Base-by-base conservation (phyloP, 1,139 yeast species). In the Scheffersomyces cryptocercus region DNA sequence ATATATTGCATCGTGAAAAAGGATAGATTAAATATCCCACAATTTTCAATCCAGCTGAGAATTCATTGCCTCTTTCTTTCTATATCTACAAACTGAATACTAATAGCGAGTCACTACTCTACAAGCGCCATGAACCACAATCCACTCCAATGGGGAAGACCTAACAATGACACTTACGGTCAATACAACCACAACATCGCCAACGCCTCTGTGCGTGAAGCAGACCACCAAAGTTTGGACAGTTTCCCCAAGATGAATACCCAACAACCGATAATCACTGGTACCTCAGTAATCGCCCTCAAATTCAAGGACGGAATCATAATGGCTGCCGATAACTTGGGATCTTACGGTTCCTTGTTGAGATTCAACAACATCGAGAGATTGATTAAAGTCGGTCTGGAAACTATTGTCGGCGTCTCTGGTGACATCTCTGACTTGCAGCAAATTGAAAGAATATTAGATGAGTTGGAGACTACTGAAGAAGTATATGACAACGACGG, bases 351-450 rank as follows among this genome's bases (percentile, higher is more conserved):
- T 0, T 90, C 98, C 1, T 74, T 95, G 54, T 82, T 95, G 52
- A 79, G 97, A 58, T 88, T 91, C 69, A 85, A 81, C 50, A 83
- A 91, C 65, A 78, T 88, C 51, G 95, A 93, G 64, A 82, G 99
- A 63, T 72, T 95, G 60, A 70, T 90, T 58, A 79, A 79, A 48
- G 95, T 91, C 28, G 99, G 99, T 7, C 67, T 76, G 29, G 85
- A 85, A 52, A 87, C 97, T 0, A 84, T 90, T 41, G 97, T 95
- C 42, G 99, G 99, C 39, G 74, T 91, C 37, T 86, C 96, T 40
- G 99, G 99, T 40, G 99, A 95, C 65, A 82, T 93, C 38, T 86
- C 96, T 35, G 99, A 95, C 68, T 77, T 91, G 70, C 99, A 95
- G 67, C 83, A 89, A 52, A 69, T 95, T 47, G 82, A 84, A 59